Evolutionary conservation across 2,329 filamentous ascomycete genomes (phyloP).

Genomic region (Triangularia setosa): DNA sequence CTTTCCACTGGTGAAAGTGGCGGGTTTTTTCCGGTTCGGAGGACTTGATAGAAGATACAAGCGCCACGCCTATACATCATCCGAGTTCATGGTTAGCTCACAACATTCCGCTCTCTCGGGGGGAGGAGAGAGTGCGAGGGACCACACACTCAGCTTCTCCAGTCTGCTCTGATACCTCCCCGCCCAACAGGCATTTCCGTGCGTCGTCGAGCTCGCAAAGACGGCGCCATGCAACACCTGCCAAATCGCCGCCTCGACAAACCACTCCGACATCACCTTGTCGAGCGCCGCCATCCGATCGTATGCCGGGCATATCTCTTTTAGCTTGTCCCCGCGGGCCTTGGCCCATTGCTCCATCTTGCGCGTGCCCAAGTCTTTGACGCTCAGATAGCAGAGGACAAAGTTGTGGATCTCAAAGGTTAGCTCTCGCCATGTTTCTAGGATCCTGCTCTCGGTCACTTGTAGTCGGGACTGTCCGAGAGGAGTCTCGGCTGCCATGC

Average conservation of each 20-base stretch:
- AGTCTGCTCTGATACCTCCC: not conserved
- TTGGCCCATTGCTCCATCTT: not conserved
- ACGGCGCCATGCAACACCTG: not conserved
- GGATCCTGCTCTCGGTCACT: not conserved
- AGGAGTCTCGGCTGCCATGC: not conserved
- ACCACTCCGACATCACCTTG: not conserved
- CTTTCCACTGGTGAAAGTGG: slow-evolving; percentile 2
- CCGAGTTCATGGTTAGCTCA: not conserved
- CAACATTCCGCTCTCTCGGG: not conserved
- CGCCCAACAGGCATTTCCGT: not conserved
- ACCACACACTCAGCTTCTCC: not conserved
- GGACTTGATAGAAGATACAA: not conserved
- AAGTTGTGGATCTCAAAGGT: not conserved
- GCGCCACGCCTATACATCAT: not conserved
- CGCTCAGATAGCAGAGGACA: not conserved
- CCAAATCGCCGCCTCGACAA: slow-evolving; percentile 2
- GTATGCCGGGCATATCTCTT: not conserved
- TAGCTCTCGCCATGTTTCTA: not conserved
- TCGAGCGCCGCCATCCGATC: not conserved
- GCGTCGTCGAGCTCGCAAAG: not conserved
- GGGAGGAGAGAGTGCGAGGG: not conserved
- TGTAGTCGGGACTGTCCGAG: not conserved
- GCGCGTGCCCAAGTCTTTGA: not conserved
- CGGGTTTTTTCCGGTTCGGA: not conserved
- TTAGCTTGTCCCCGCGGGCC: not conserved